phyloP scores from a whole-genome alignment of 139 green algal genomes.

The Coccomyxa sp. region DNA sequence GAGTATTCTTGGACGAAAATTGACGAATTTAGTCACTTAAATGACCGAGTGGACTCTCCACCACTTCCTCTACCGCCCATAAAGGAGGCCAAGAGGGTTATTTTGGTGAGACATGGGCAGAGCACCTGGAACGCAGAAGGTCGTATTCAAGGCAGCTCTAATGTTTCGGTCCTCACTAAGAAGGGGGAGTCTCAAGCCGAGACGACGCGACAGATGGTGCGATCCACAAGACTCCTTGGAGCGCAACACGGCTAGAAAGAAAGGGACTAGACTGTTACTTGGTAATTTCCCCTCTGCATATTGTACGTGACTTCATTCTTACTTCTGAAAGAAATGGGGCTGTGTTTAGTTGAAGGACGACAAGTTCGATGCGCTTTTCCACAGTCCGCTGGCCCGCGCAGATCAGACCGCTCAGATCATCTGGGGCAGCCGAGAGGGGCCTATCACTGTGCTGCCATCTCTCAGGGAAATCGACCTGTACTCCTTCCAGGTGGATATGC shows the following conservation, averaged over 20 bases:
- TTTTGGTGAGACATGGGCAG: slow-evolving; percentile 91
- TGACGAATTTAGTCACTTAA: slow-evolving; percentile 58
- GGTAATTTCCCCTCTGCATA: background rate
- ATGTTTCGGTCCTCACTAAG: slow-evolving; percentile 81
- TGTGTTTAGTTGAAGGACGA: slow-evolving; percentile 58
- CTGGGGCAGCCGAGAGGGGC: slow-evolving; percentile 34
- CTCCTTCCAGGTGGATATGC: slow-evolving; percentile 69
- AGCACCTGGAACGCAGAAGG: slow-evolving; percentile 92
- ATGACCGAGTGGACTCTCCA: slow-evolving; percentile 55
- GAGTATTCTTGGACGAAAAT: slow-evolving; percentile 31
- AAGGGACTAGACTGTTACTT: background rate
- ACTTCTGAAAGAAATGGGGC: background rate
- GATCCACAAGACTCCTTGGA: background rate
- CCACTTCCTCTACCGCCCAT: slow-evolving; percentile 58
- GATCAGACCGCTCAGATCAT: slow-evolving; percentile 80
- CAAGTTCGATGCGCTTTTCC: slow-evolving; percentile 63
- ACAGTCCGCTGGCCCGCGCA: slow-evolving; percentile 73
- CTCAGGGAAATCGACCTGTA: slow-evolving; percentile 96
- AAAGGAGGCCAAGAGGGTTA: slow-evolving; percentile 39
- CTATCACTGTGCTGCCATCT: slow-evolving; percentile 31
- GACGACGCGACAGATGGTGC: slow-evolving; percentile 57
- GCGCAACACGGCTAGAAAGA: no score
- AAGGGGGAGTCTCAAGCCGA: slow-evolving; percentile 82
- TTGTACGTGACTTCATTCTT: background rate
- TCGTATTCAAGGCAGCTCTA: slow-evolving; percentile 84